Evolutionary conservation across 768 basidiomycete genomes (phyloP).

Genomic region (Boletus subcaerulescens): DNA sequence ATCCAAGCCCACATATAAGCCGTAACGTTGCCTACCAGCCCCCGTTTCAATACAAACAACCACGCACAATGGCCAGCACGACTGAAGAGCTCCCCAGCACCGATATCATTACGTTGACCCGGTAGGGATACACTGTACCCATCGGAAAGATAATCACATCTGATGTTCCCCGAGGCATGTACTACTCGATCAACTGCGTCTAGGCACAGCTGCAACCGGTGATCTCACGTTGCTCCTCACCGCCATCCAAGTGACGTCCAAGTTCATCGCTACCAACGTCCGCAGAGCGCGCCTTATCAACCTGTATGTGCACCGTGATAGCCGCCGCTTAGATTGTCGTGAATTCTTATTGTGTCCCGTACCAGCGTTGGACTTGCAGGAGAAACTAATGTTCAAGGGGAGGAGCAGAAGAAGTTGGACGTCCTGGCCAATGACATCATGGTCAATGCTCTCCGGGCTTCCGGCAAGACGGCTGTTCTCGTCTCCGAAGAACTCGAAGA

Average conservation of each 20-base stretch:
- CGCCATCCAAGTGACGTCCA: conserved; percentile 93
- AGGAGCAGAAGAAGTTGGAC: conserved; percentile 99
- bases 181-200: conserved; percentile 76
- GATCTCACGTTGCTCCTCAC: conserved; percentile 93
- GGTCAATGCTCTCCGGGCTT: conserved; percentile 93
- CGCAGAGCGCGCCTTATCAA: conserved; percentile 96
- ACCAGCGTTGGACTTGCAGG: conserved; percentile 93
- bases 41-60: not conserved
- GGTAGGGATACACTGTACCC: conserved; percentile 44
- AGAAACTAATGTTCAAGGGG: conserved; percentile 94
- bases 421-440: conserved; percentile 99
- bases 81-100: conserved; percentile 69
- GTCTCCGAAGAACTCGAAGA: conserved; percentile 96
- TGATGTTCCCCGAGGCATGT: conserved; percentile 61
- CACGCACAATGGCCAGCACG: conserved; percentile 26
- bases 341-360: not conserved
- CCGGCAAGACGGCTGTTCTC: conserved; percentile 95
- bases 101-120: conserved; percentile 90
- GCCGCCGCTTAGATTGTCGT: not conserved
- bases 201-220: conserved; percentile 83
- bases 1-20: conserved; percentile 9
- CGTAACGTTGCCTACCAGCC: not conserved
- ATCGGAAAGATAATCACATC: not conserved
- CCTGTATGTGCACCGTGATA: conserved; percentile 54
- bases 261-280: conserved; percentile 98